phyloP scores from a whole-genome alignment of 2,329 filamentous ascomycete genomes.

The Monilinia laxa region DNA sequence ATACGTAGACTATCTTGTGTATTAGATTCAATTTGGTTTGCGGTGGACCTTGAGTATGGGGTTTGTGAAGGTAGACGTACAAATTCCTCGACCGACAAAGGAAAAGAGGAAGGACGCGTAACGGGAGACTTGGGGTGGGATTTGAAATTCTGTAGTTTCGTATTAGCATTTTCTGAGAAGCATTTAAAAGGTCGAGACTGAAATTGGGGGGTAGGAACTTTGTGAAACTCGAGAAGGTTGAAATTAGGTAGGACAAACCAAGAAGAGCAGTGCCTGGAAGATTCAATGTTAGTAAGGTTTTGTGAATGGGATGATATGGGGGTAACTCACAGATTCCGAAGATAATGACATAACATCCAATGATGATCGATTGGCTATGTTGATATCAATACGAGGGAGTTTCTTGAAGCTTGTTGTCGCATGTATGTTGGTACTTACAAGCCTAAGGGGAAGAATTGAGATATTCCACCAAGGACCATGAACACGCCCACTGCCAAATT shows the following conservation, averaged over 20 bases:
- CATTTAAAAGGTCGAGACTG: neutral
- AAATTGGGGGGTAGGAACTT: neutral
- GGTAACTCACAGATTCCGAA: conserved; percentile 74
- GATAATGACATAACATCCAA: conserved; percentile 84
- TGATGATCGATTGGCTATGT: conserved; percentile 66
- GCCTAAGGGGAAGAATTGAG: conserved; percentile 58
- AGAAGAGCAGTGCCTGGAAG: conserved; percentile 64
- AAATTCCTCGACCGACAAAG: conserved; percentile 91
- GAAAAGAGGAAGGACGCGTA: conserved; percentile 98
- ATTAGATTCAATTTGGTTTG: conserved; percentile 29
- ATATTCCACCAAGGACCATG: conserved; percentile 82
- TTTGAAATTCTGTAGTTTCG: conserved; percentile 72
- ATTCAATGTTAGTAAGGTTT: conserved; percentile 29
- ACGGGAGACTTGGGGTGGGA: conserved; percentile 86
- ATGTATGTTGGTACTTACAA: conserved; percentile 36
- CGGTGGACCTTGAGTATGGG: conserved; percentile 9
- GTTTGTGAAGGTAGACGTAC: conserved; percentile 55
- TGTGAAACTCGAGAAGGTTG: conserved; percentile 23
- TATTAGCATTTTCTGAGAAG: neutral
- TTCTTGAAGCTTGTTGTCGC: neutral
- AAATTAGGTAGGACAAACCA: conserved; percentile 42
- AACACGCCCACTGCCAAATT: conserved; percentile 86
- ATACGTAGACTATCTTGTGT: conserved; percentile 77
- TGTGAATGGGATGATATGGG: conserved; percentile 12
- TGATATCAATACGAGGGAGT: conserved; percentile 3